Evolutionary conservation across 2,329 filamentous ascomycete species (phyloP).

Genomic region (Aureobasidium sp.): DNA sequence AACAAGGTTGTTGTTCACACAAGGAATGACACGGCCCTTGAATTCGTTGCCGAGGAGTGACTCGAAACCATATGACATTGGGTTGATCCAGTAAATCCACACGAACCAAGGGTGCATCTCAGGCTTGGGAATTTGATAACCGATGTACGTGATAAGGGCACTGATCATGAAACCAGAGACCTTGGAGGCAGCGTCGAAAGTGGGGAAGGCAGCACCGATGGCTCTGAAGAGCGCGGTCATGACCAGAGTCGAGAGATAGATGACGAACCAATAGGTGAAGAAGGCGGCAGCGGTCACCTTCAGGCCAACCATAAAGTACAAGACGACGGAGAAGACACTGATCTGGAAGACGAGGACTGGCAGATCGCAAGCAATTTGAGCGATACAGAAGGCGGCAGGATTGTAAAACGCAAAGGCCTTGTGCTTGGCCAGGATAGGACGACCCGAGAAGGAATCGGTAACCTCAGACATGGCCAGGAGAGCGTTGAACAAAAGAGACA

Average conservation of each 20-base stretch:
- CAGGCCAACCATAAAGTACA: slow-evolving; percentile 21
- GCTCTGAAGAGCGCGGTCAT: slow-evolving; percentile 42
- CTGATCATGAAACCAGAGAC: slow-evolving; percentile 26
- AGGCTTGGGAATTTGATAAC: slow-evolving; percentile 28
- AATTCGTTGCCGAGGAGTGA: slow-evolving; percentile 48
- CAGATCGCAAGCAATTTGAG: slow-evolving; percentile 45
- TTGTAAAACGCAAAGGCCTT: slow-evolving; percentile 35
- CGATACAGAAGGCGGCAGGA: slow-evolving; percentile 44
- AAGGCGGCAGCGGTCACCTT: slow-evolving; percentile 47
- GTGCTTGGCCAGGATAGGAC: slow-evolving; percentile 42
- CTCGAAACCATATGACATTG: slow-evolving; percentile 30
- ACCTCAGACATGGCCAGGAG: slow-evolving; percentile 61
- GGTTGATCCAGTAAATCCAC: slow-evolving; percentile 45
- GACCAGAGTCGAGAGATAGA: slow-evolving; percentile 35
- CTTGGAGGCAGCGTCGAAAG: slow-evolving; percentile 28
- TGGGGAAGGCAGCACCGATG: slow-evolving; percentile 30
- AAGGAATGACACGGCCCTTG: slow-evolving; percentile 50
- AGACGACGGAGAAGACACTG: slow-evolving; percentile 17
- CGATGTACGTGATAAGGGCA: slow-evolving; percentile 28
- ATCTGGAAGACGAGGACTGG: slow-evolving; percentile 51
- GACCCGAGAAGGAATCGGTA: slow-evolving; percentile 43
- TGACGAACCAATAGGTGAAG: slow-evolving; percentile 55
- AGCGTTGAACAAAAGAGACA: slow-evolving; percentile 56
- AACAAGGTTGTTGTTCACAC: slow-evolving; percentile 41
- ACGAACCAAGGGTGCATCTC: slow-evolving; percentile 45